phyloP scores from a whole-genome alignment of 257 asterid species.

The Przewalskia tangutica region DNA sequence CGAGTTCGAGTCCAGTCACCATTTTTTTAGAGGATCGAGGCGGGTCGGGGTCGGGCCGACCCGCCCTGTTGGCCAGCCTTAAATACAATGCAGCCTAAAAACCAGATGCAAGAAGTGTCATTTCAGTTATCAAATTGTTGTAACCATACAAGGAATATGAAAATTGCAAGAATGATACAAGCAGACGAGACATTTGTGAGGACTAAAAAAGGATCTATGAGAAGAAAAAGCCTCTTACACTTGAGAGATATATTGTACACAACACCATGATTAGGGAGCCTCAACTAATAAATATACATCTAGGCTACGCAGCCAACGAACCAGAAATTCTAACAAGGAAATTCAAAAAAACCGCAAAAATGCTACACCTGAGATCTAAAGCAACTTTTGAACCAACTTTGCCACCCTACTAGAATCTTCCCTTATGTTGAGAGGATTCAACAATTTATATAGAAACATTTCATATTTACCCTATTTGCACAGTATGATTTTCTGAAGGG shows the following conservation, averaged over 20 bases:
- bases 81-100: not conserved
- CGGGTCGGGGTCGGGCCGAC: too few relatives aligned
- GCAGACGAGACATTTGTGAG: not conserved
- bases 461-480: not conserved
- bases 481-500: not conserved
- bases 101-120: not conserved
- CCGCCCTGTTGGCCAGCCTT: too few relatives aligned
- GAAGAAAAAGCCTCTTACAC: not conserved
- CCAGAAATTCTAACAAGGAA: not conserved
- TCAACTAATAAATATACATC: not conserved
- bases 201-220: not conserved
- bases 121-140: not conserved
- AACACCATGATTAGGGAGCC: not conserved
- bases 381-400: not conserved
- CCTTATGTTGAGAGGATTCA: not conserved
- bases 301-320: not conserved
- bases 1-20: too few relatives aligned
- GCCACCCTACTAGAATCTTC: too few relatives aligned
- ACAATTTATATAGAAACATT: not conserved
- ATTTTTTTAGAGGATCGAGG: too few relatives aligned
- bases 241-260: not conserved
- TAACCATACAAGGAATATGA: not conserved
- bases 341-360: not conserved
- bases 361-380: not conserved
- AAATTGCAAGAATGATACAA: not conserved